Evolutionary conservation across 306 rosid species (phyloP).

Genomic region (Astragalus membranaceus): DNA sequence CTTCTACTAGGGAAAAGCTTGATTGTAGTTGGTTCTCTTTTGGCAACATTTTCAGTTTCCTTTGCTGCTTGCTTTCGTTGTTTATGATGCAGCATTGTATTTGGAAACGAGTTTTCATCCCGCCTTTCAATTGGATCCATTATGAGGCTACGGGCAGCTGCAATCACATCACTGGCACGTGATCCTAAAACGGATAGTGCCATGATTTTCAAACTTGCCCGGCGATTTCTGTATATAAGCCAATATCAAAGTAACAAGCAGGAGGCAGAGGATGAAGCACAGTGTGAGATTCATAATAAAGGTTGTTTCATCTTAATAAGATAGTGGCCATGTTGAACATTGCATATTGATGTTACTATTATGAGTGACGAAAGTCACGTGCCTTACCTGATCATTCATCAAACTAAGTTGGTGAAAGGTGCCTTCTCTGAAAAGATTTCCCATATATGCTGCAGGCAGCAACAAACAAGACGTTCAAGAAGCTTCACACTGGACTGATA

Average conservation of each 20-base stretch:
- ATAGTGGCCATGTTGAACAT: conserved; percentile 12
- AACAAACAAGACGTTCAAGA: conserved; percentile 3
- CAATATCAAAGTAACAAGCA: conserved; percentile 34
- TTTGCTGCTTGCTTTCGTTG: conserved; percentile 13
- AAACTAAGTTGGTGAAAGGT: conserved; percentile 12
- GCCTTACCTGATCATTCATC: background rate
- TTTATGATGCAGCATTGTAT: conserved; percentile 58
- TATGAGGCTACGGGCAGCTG: conserved; percentile 82
- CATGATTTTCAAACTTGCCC: conserved; percentile 59
- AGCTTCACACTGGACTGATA: conserved; percentile 21
- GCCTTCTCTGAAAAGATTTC: conserved; percentile 19
- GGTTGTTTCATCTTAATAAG: conserved; percentile 27
- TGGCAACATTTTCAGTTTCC: conserved; percentile 8
- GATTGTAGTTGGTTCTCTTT: background rate
- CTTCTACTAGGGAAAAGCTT: conserved; percentile 1
- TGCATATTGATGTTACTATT: background rate
- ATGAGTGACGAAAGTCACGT: conserved; percentile 15
- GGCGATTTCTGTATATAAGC: conserved; percentile 43
- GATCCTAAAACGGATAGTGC: conserved; percentile 56
- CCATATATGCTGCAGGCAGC: conserved; percentile 21
- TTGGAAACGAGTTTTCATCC: conserved; percentile 73
- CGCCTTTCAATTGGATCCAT: conserved; percentile 80
- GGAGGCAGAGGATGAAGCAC: conserved; percentile 34
- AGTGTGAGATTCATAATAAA: conserved; percentile 32
- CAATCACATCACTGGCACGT: conserved; percentile 67